phyloP scores from a whole-genome alignment of 805 yeast species.

The Saccharomyces eubayanus region DNA sequence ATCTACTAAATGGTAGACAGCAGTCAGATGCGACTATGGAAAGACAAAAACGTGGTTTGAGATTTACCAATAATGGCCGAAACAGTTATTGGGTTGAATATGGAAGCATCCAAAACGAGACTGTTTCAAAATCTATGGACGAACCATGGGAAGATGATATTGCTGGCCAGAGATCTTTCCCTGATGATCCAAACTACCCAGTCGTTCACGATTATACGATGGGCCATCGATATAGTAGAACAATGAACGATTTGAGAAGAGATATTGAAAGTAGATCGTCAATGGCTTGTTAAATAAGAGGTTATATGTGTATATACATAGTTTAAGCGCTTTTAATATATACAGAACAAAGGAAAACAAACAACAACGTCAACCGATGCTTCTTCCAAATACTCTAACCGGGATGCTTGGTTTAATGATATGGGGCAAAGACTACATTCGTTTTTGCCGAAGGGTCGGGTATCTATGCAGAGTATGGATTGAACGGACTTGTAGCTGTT shows the following conservation, averaged over 20 bases:
- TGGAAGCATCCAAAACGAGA: constrained; percentile 10
- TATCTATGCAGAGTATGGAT: neutral
- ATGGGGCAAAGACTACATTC: neutral
- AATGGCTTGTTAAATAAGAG: neutral
- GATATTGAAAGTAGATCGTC: constrained; percentile 11
- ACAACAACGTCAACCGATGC: neutral
- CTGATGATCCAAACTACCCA: constrained; percentile 30
- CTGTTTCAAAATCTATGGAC: constrained; percentile 3
- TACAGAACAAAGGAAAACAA: neutral
- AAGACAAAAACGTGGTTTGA: constrained; percentile 70
- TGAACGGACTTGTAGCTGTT: neutral
- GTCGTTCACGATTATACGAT: constrained; percentile 22
- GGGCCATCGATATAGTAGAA: constrained; percentile 22
- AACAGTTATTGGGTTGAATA: constrained; percentile 69
- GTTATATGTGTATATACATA: neutral
- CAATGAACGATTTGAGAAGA: constrained; percentile 18
- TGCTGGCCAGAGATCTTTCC: constrained; percentile 18
- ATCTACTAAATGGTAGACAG: constrained; percentile 50
- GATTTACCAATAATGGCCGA: constrained; percentile 72
- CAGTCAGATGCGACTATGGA: constrained; percentile 54
- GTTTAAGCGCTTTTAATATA: neutral
- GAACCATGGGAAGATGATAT: constrained; percentile 23
- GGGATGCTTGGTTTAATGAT: neutral
- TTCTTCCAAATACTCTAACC: neutral
- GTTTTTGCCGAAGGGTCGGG: neutral